Conservation (phyloP, 129 eudicot species). For the Smallanthus sonchifolius region DNA sequence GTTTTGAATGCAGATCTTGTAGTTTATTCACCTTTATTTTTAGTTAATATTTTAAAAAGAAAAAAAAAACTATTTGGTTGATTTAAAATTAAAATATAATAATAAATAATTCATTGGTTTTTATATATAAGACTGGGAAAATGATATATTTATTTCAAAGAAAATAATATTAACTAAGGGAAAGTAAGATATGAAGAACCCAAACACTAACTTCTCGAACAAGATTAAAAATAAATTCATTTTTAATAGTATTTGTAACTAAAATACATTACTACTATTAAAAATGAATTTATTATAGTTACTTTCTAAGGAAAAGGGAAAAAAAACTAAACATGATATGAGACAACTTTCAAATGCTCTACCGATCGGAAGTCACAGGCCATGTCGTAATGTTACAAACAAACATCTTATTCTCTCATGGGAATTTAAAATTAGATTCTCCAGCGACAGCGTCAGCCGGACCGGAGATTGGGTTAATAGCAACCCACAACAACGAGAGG, state of each 20-base stretch:
- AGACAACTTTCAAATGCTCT: slow-evolving; percentile 2
- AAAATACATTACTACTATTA: not conserved
- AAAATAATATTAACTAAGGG: no score
- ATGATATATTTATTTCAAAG: no score
- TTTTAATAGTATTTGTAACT: not conserved
- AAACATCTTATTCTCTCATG: slow-evolving; percentile 18
- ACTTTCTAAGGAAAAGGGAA: not conserved
- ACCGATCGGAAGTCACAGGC: not conserved
- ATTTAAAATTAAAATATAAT: no score
- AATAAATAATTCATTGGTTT: no score
- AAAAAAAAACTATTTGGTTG: no score
- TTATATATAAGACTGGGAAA: no score
- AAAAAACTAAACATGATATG: not conserved
- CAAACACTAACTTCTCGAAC: no score
- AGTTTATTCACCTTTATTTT: not conserved
- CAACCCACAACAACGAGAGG: slow-evolving; percentile 37
- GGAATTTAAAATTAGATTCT: slow-evolving; percentile 32
- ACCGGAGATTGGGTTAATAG: slow-evolving; percentile 31
- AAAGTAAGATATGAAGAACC: no score
- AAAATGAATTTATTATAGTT: no score
- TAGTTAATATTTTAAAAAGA: no score
- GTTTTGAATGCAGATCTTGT: not conserved
- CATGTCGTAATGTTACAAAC: slow-evolving; percentile 2
- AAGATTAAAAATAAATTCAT: no score
- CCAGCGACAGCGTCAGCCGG: slow-evolving; percentile 2